Base-by-base conservation (phyloP, 345 rosid genomes). In the Dovyalis caffra region DNA sequence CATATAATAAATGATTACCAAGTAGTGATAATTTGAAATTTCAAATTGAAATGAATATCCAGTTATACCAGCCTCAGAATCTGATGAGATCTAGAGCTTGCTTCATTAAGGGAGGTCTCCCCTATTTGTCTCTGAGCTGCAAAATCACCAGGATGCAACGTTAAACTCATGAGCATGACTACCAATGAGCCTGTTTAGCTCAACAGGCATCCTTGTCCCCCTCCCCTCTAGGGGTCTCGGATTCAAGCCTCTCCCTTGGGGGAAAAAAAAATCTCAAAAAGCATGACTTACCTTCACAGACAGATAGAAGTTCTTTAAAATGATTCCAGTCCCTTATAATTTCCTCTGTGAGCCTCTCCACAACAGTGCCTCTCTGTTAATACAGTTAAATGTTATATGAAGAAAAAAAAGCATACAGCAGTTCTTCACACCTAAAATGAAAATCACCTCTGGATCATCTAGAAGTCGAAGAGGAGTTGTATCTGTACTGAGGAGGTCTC, bases 51-150 rank as follows among this genome's bases (percentile, higher is more conserved):
- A 79, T 72, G 73, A 71, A 62, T 62, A 73, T 8, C n/a, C 25
- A 69, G 63, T 20, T 57, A 25, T 90, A 95, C 99, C 96, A 95
- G 69, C 85, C 90, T 91, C 83, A 95, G 75, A 75, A 91, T 95
- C 90, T 95, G 96, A 86, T 95, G 99, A 66, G 99, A 95, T 82
- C 98, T 90, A 73, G 98, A 95, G 85, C 99, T 95, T 78, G 89
- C 81, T 79, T 93, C 95, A 57, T 95, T 95, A 77, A 95, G 83
- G 84, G 92, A 86, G 77, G 99, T 95, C 85, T 90, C 99, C 69
- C 97, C 97, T 62, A 93, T 88, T 71, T 95, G 97, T 71, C 99
- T 87, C 85, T 95, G 98, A 79, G 97, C 98, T 95, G 90, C 86
- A 74, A 75, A 80, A 73, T 69, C 75, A 70, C 60, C 69, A 31